Evolutionary conservation across 2,329 filamentous ascomycete genomes (phyloP).

Genomic region (Pseudogymnoascus sp.): DNA sequence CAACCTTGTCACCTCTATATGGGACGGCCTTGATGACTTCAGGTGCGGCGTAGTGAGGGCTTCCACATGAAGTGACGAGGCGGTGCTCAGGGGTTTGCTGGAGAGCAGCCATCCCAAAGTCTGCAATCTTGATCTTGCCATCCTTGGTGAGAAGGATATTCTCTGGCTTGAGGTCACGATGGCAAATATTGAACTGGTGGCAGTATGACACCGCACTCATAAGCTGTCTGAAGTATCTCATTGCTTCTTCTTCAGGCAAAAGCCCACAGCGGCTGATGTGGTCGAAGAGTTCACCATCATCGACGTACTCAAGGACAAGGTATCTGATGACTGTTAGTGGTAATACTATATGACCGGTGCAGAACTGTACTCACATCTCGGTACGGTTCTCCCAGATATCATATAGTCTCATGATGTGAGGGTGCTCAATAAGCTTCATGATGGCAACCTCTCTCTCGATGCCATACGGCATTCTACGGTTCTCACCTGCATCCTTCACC

Average conservation of each 20-base stretch:
- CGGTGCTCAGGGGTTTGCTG: slow-evolving; percentile 71
- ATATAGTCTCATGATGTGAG: slow-evolving; percentile 86
- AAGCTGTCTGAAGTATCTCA: slow-evolving; percentile 86
- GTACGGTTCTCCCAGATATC: slow-evolving; percentile 97
- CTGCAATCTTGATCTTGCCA: slow-evolving; percentile 82
- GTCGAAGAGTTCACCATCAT: slow-evolving; percentile 64
- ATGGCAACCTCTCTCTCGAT: slow-evolving; percentile 94
- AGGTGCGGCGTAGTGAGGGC: slow-evolving; percentile 91
- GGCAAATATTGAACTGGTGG: slow-evolving; percentile 89
- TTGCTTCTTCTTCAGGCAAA: slow-evolving; percentile 71
- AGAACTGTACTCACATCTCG: slow-evolving; percentile 63
- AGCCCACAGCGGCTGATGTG: slow-evolving; percentile 70
- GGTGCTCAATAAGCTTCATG: slow-evolving; percentile 92
- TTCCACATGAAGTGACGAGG: slow-evolving; percentile 86
- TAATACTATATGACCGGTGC: not conserved
- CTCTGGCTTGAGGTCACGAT: slow-evolving; percentile 92
- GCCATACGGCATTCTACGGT: slow-evolving; percentile 71
- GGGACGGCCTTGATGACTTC: slow-evolving; percentile 72
- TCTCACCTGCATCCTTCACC: slow-evolving; percentile 47
- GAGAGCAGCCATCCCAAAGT: slow-evolving; percentile 95
- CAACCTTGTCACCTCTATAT: slow-evolving; percentile 79
- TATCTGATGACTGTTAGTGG: slow-evolving; percentile 55
- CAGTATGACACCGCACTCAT: slow-evolving; percentile 88
- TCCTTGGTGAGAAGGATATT: slow-evolving; percentile 80
- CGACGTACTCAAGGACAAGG: slow-evolving; percentile 86